Evolutionary conservation across 129 eudicot genomes (phyloP).

Genomic region (Centella asiatica): DNA sequence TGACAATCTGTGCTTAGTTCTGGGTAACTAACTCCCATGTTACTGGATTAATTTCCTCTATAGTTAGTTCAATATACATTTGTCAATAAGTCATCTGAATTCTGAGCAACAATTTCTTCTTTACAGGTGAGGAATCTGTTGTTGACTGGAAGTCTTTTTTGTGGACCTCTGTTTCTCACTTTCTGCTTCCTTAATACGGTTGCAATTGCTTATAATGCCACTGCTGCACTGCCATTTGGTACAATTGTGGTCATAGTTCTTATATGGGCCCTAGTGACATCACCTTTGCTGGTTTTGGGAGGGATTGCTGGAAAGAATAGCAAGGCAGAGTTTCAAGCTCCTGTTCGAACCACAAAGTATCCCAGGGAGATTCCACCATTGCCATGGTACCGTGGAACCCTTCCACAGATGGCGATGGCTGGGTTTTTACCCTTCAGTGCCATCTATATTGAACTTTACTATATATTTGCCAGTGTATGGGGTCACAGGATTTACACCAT

Average conservation of each 20-base stretch:
- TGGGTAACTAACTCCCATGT: no score
- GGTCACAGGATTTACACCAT: conserved; percentile 40
- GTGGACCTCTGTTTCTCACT: conserved; percentile 29
- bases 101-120: background rate
- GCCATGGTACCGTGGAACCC: conserved; percentile 36
- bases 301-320: conserved; percentile 48
- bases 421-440: conserved; percentile 48
- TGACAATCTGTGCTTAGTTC: no score
- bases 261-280: conserved; percentile 38
- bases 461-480: conserved; percentile 39
- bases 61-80: no score
- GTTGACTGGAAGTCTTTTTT: conserved; percentile 29
- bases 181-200: conserved; percentile 41
- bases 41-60: no score
- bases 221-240: conserved; percentile 45
- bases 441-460: conserved; percentile 29
- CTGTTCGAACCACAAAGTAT: conserved; percentile 35
- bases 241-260: conserved; percentile 35
- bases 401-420: conserved; percentile 46
- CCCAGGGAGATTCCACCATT: conserved; percentile 39
- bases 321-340: conserved; percentile 46
- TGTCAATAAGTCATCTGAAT: background rate
- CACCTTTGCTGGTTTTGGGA: conserved; percentile 41
- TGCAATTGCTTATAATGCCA: conserved; percentile 31
- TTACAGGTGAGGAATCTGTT: conserved; percentile 25